Base-by-base conservation (phyloP, 108 stramenopile species). In the Asterionellopsis glacialis region DNA sequence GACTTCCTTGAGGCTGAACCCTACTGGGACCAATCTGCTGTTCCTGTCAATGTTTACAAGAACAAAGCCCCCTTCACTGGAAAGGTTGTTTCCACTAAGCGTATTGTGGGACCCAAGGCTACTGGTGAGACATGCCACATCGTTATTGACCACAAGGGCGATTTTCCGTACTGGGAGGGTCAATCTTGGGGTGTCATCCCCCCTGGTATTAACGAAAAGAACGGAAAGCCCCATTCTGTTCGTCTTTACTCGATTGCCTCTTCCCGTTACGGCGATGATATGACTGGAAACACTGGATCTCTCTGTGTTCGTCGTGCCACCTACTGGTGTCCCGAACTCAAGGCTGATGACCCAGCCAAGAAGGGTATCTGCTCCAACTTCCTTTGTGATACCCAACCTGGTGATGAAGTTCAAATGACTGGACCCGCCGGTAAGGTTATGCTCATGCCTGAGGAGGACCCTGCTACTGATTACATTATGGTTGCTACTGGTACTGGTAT, bases 301-400 rank as follows among this genome's bases (percentile, higher is more conserved):
- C 87, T 98, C 55, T 98, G 97, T 66, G 97, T 98, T 33, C 93
- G 97, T 69, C 91, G 97, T 66, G 97, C 97, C 45, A 95, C 91
- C 48, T 95, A 94, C 81, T 85, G 88, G 87, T 87, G 88, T 72
- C 95, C 95, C 11, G 95, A 95, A 58, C 72, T 95, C 66, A 82
- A 95, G 65, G 91, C 90, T 51, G 97, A 98, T 3, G 97, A 98
- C 65, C 95, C 97, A 18, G 91, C 95, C 47, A 98, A 98, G 90
- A 98, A 98, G 84, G 97, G 97, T 18, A 78, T 98, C 64, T 98
- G 96, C 89, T 96, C 95, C 81, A 98, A 98, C 91, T 98, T 88
- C 83, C 77, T 98, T 41, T 98, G 97, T 66, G 97, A 98, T 60
- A 82, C 95, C 65, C 47, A 77, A 22, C 89, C 97, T 27, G 97